These are phyloP conservation scores for Neurospora sp. DNA, from an alignment of 2,329 filamentous ascomycete species.

Conservation along the genomic window DNA sequence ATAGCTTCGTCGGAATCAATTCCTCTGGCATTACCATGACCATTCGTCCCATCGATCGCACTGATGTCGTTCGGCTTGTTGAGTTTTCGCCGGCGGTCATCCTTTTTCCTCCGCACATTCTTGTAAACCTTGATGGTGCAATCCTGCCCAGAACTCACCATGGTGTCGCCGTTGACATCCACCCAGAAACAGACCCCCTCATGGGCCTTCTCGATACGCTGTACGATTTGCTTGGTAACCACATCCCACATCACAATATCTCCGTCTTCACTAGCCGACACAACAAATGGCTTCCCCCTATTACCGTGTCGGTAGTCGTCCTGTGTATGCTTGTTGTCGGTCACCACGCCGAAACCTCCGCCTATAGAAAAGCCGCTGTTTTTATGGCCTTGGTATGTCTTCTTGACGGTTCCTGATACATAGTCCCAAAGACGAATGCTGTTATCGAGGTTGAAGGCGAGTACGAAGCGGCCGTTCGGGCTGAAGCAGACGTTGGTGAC, in stretches of 20 bases:
- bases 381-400: constrained; percentile 90
- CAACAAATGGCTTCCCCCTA: constrained; percentile 47
- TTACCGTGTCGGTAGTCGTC: constrained; percentile 23
- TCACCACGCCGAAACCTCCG: constrained; percentile 64
- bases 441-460: constrained; percentile 85
- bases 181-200: constrained; percentile 57
- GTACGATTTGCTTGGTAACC: constrained; percentile 70
- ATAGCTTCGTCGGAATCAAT: constrained; percentile 25
- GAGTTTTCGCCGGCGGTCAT: not conserved
- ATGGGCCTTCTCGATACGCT: constrained; percentile 47
- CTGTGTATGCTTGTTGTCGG: constrained; percentile 16
- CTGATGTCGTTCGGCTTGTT: constrained; percentile 4
- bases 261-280: constrained; percentile 81
- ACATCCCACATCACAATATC: constrained; percentile 86
- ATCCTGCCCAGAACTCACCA: constrained; percentile 50
- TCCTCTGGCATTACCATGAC: constrained; percentile 24
- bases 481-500: constrained; percentile 86
- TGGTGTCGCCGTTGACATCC: constrained; percentile 45
- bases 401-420: constrained; percentile 79
- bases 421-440: constrained; percentile 94
- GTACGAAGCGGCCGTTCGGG: constrained; percentile 85
- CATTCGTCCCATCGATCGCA: constrained; percentile 14
- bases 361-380: constrained; percentile 81
- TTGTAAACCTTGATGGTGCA: constrained; percentile 41
- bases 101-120: constrained; percentile 16